These are phyloP conservation scores for Populus tremula DNA, from an alignment of 345 rosid species.

Conservation along the genomic window DNA sequence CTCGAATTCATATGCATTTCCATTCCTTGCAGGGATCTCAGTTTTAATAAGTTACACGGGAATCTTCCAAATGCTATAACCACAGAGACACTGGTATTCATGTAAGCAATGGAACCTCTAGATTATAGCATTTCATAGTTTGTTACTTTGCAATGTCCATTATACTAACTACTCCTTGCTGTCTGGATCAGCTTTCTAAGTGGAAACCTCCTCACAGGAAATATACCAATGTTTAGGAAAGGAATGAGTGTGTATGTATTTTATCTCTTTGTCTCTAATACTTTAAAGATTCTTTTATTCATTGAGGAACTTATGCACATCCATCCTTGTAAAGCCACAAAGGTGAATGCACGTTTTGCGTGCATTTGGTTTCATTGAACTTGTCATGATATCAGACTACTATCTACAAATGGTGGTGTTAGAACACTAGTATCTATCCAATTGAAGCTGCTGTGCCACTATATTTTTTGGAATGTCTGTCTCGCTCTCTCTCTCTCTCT, in stretches of 20 bases:
- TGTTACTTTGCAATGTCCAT: background rate
- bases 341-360: background rate
- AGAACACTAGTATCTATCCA: background rate
- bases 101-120: slow-evolving; percentile 36
- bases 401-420: too few relatives aligned
- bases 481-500: too few relatives aligned
- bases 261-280: background rate
- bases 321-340: too few relatives aligned
- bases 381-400: background rate
- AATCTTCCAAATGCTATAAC: slow-evolving; percentile 35
- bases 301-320: background rate
- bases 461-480: background rate
- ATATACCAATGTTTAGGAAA: slow-evolving; percentile 47
- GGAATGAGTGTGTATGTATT: slow-evolving; percentile 52
- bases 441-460: background rate
- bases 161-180: slow-evolving; percentile 4
- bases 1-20: background rate
- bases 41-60: slow-evolving; percentile 59
- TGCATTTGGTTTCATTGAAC: background rate
- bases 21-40: slow-evolving; percentile 49
- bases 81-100: slow-evolving; percentile 32
- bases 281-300: background rate
- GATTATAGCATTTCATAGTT: background rate
- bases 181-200: slow-evolving; percentile 42
- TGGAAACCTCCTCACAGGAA: slow-evolving; percentile 51